Evolutionary conservation across 768 basidiomycete species (phyloP), one percentile per base, ranked within the genome.

Genomic region (Peribolospora baueri): DNA sequence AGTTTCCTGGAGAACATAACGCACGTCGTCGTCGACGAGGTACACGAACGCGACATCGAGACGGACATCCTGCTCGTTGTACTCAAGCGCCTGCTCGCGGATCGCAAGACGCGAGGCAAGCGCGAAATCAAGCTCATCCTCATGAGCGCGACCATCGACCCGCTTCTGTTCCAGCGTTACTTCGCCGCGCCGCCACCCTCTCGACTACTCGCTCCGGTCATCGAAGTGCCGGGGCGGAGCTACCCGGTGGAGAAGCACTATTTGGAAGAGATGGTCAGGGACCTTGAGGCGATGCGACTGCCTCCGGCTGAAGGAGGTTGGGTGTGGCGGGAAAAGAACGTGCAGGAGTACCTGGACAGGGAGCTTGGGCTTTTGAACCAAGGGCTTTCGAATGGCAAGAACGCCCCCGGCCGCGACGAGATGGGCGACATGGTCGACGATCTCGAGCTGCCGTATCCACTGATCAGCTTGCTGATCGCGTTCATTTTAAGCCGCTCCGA

Each of bases 61-160:
- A 90, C 85, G 0, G 90, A 93, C 66, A 69, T 93, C 36, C 69
- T 87, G 47, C 75, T 97, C 13, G 84, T 87, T 56, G 84, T 88
- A 5, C 74, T 97, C 54, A 88, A 90, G 67, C 76, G 84, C 36
- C 68, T 90, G 36, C 67, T 90, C 63, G 75, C 73, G 5, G 80
- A 85, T 56, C 76, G 87, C 60, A 80, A 75, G 64, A 70, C 75
- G 5, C 74, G 75, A 59, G 74, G 75, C 8, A 75, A 79, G 50
- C 79, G 82, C 3, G 60, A 58, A 50, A 68, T 95, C 67, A 88
- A 87, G 67, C 72, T 95, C 59, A 69, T 93, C 47, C 75, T 97
- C 55, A 93, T 95, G 88, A 90, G 84, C 63, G 90, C 90, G 7
- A 95, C 90, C 48, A 85, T 95, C 64, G 84, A 93, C 62, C 82